Base-by-base conservation (phyloP, 352 stramenopile genomes). In the Globisporangium nunn region DNA sequence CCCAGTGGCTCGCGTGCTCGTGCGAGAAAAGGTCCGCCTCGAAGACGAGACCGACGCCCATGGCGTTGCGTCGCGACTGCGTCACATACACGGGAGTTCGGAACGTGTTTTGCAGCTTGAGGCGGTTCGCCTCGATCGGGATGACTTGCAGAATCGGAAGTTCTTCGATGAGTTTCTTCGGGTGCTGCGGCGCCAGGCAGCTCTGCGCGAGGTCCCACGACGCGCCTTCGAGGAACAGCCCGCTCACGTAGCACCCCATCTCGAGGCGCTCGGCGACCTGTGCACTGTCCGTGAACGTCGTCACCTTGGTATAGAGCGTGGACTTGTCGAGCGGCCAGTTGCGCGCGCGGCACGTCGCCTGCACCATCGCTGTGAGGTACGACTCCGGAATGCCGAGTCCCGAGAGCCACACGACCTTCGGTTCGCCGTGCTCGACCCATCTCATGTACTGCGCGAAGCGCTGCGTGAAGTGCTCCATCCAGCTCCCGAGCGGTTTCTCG, bases 261-360 rank as follows among this genome's bases (percentile, higher is more conserved):
- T 97, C 88, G 49, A 87, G 74, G 28, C 62, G 63, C 8, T 70
- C 63, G 8, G 72, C 68, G 3, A 98, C 64, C 40, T 98, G 77
- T 6, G 62, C 61, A n/a, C 68, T 66, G 15, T 74, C 37, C 8
- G 71, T 91, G 61, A 87, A 96, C 37, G 63, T 62, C n/a, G 93
- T 98, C 12, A 98, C 95, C 5, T 84, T 75, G 6, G 94, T 98
- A 64, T 97, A 98, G 15, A 97, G 64, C 33, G 90, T 96, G 12
- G 86, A 96, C 70, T 97, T 98, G 76, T 98, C 95, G 55, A 98
- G 78, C 12, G 94, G 88, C 94, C 95, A 98, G 64, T 96, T 96
- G 72, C 89, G 87, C 30, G 78, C 73, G 29, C 94, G 84, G 61
- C 95, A 98, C 12, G 95, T 97, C 7, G 92, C 93, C 65, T 98